phyloP scores from a whole-genome alignment of 805 yeast species.

The Cyberlindnera euphorbiiphila region DNA sequence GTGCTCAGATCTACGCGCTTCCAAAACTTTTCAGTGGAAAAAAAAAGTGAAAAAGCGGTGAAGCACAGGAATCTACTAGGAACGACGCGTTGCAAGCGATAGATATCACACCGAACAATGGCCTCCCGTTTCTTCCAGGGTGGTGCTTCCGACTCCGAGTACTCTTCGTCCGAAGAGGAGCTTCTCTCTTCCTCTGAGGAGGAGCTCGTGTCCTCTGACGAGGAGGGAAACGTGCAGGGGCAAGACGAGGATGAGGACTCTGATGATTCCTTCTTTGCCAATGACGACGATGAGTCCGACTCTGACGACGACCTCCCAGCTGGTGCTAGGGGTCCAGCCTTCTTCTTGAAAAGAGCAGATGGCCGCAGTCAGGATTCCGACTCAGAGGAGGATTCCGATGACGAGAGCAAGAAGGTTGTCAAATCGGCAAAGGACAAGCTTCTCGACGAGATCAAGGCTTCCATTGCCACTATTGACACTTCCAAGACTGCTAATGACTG shows the following conservation, averaged over 20 bases:
- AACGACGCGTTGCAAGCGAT: not conserved
- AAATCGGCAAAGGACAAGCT: slow-evolving; percentile 92
- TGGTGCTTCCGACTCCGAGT: slow-evolving; percentile 40
- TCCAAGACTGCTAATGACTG: slow-evolving; percentile 73
- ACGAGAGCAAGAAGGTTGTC: slow-evolving; percentile 78
- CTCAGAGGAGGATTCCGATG: slow-evolving; percentile 49
- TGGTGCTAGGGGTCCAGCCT: slow-evolving; percentile 41
- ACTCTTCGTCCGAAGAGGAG: slow-evolving; percentile 39
- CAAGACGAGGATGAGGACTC: slow-evolving; percentile 22
- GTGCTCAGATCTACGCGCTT: slow-evolving; percentile 15
- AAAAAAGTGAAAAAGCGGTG: slow-evolving; percentile 22
- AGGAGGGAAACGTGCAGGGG: slow-evolving; percentile 26
- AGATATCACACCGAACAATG: slow-evolving; percentile 41
- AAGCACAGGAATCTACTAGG: not conserved
- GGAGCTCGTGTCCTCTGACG: slow-evolving; percentile 26
- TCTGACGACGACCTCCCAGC: slow-evolving; percentile 42
- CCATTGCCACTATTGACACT: slow-evolving; percentile 63
- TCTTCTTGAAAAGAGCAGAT: slow-evolving; percentile 38
- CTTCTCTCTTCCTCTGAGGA: slow-evolving; percentile 29
- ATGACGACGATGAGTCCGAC: slow-evolving; percentile 34
- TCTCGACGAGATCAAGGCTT: slow-evolving; percentile 75
- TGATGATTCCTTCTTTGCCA: slow-evolving; percentile 33
- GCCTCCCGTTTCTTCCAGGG: slow-evolving; percentile 81
- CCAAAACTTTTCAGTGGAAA: slow-evolving; percentile 16
- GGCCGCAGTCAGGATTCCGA: slow-evolving; percentile 33